phyloP scores from a whole-genome alignment of 2,329 filamentous ascomycete species.

The Samsoniella hepiali region DNA sequence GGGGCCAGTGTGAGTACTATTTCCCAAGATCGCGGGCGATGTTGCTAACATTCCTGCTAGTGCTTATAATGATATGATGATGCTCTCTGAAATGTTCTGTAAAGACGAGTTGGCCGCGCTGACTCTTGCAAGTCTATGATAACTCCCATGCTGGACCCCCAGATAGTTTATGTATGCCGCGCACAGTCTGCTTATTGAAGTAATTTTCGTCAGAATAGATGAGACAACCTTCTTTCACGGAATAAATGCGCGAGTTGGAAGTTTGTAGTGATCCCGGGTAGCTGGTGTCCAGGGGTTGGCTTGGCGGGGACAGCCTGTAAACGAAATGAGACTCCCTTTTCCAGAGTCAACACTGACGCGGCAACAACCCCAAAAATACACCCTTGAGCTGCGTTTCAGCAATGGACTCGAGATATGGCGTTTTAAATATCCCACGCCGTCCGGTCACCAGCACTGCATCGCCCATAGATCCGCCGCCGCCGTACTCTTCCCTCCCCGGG shows the following conservation, averaged over 20 bases:
- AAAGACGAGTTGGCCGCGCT: neutral
- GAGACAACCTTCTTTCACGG: neutral
- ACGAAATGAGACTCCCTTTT: constrained; percentile 10
- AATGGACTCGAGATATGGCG: neutral
- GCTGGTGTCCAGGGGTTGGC: neutral
- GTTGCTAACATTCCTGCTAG: constrained; percentile 1
- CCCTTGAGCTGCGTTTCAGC: neutral
- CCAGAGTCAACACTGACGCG: neutral
- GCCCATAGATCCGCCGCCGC: neutral
- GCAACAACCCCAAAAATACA: neutral
- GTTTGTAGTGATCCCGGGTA: neutral
- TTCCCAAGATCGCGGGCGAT: neutral
- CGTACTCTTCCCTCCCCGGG: neutral
- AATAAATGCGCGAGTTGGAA: neutral
- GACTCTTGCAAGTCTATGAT: neutral
- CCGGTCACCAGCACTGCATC: neutral
- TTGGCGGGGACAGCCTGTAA: neutral
- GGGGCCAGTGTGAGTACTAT: constrained; percentile 21
- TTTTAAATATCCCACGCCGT: constrained; percentile 1
- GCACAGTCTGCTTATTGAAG: neutral
- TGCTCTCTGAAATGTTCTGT: constrained; percentile 24
- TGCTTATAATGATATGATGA: constrained; percentile 22
- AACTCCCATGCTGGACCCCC: neutral
- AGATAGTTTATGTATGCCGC: neutral
- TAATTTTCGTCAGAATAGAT: too few species aligned